A percentile compares a stretch with the other conserved stretches of the same genome.
Evolutionary conservation across 257 asterid species (phyloP).

Genomic region (Solanum boliviense): DNA sequence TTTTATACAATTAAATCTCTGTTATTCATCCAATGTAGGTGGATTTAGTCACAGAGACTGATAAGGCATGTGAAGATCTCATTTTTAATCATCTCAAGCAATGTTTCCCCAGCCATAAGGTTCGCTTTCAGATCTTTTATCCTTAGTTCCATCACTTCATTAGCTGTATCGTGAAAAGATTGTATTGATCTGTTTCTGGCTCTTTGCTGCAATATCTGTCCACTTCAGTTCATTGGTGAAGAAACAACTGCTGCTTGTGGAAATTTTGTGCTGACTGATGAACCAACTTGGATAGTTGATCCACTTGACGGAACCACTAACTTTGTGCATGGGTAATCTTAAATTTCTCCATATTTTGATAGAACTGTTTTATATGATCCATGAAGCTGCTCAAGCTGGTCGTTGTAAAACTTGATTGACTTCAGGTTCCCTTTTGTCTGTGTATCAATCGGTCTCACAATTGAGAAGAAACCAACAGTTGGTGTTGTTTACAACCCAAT

Average conservation of each 20-base stretch:
- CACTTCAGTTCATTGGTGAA: constrained; percentile 78
- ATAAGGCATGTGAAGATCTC: constrained; percentile 79
- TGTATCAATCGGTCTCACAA: constrained; percentile 78
- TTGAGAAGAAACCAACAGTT: constrained; percentile 55
- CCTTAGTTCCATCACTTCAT: not conserved
- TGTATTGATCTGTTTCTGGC: not conserved
- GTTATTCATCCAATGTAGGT: constrained; percentile 33
- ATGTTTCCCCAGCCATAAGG: constrained; percentile 71
- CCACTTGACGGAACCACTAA: constrained; percentile 97
- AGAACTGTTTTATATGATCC: not conserved
- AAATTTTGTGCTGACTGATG: constrained; percentile 60
- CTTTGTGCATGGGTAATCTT: constrained; percentile 79
- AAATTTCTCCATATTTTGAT: not conserved
- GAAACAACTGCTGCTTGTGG: constrained; percentile 93
- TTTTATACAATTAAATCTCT: not conserved
- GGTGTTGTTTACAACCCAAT: constrained; percentile 88
- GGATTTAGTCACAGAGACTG: constrained; percentile 95
- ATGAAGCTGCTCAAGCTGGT: not conserved
- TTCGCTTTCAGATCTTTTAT: constrained; percentile 3
- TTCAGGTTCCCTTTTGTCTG: constrained; percentile 83
- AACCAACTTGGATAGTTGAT: constrained; percentile 97
- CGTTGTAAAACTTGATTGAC: constrained; percentile 1
- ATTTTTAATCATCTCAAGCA: constrained; percentile 54
- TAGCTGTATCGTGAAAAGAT: not conserved
- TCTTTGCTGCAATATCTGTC: not conserved